Evolutionary conservation across 2,329 filamentous ascomycete genomes (phyloP), one percentile per base, ranked within the genome.

Genomic region (Cordyceps militaris): DNA sequence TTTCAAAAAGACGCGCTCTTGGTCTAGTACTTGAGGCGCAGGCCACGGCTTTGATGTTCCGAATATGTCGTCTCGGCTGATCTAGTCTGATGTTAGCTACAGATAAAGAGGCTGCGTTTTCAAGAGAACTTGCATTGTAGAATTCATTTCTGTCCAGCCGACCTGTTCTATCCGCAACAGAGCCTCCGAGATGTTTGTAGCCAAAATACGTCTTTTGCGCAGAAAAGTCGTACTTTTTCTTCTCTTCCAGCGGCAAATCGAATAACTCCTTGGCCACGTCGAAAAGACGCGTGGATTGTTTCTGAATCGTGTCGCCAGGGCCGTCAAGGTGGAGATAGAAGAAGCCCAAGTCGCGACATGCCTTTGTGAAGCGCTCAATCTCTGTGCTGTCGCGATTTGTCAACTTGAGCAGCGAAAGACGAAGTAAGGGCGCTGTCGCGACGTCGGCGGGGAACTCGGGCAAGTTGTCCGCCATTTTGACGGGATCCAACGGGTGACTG

Each of bases 141-240:
- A 58, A 58, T 14, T 58, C 56, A 16, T 52, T 58, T 26, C 48
- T 30, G n/a, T 58, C 56, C 8, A 58, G 40, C n/a, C 40, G 32
- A 1, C 56, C 56, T 2, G 50, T 42, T 24, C 36, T 38, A n/a
- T 58, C 56, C 14, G 40, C 40, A 6, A 52, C 30, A 2, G 46
- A 16, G 3, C 46, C 56, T 9, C 56, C 56, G 4, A 52, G 7
- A 28, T 52, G 47, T 23, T 58, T 58, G 30, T 58, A 58, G 19
- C 56, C 56, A 38, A 58, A 58, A 19, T 58, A 58, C n/a, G 24
- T 51, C n/a, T 52, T 52, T 21, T 44, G 19, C 7, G 30, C 36
- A 8, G 34, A 30, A 36, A 58, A 58, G 28, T 58, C 42, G 40
- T 52, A 58, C 28, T 58, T 51, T 4, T n/a, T 50, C 28, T 58